phyloP scores from a whole-genome alignment of 441 rosid species.

The Jatropha podagrica region DNA sequence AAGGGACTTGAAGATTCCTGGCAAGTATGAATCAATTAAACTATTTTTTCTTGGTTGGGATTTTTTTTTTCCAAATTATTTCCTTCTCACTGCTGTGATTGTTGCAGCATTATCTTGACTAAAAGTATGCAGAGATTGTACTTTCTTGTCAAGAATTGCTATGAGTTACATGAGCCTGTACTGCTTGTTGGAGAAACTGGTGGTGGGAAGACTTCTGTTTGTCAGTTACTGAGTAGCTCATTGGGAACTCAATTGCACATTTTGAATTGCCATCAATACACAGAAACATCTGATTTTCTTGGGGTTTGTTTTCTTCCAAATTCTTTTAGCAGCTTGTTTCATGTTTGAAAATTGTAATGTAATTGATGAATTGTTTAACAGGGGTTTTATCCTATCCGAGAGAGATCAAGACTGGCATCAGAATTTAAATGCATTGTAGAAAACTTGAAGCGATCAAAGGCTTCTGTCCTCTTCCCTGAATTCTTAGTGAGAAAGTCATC shows the following conservation, averaged over 20 bases:
- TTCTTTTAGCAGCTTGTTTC: constrained; percentile 9
- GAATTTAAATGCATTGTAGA: constrained; percentile 58
- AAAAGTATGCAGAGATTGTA: constrained; percentile 86
- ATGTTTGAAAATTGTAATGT: not conserved
- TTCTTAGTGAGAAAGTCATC: constrained; percentile 44
- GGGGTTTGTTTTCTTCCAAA: constrained; percentile 62
- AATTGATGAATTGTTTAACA: constrained; percentile 36
- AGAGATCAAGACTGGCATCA: constrained; percentile 70
- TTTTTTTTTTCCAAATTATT: not conserved
- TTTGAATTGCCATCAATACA: constrained; percentile 96
- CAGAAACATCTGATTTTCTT: constrained; percentile 97
- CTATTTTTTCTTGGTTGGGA: constrained; percentile 17
- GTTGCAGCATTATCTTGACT: constrained; percentile 74
- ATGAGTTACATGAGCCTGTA: constrained; percentile 88
- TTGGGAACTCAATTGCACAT: constrained; percentile 70
- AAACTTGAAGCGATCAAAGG: constrained; percentile 59
- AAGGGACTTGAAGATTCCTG: constrained; percentile 29
- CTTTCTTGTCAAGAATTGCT: constrained; percentile 78
- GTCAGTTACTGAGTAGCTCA: constrained; percentile 71
- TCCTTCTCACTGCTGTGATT: constrained; percentile 22
- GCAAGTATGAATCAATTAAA: constrained; percentile 44
- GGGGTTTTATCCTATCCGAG: constrained; percentile 97
- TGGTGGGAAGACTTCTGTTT: constrained; percentile 97
- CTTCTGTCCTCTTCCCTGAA: constrained; percentile 37
- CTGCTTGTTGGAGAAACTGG: constrained; percentile 99